Evolutionary conservation across 306 rosid species (phyloP).

Genomic region (Pueraria montana): DNA sequence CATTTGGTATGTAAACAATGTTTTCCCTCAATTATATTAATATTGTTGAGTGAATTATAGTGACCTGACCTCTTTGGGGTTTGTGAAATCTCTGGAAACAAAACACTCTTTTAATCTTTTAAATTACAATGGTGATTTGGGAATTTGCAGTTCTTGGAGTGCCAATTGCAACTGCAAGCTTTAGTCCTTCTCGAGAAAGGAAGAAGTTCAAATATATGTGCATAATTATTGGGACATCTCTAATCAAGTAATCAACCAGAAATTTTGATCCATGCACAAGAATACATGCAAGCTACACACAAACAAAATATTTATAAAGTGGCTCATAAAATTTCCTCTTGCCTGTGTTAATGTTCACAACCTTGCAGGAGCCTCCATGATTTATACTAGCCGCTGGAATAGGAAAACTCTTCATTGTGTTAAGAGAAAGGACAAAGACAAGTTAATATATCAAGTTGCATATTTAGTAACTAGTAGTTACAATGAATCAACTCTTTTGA

Average conservation of each 20-base stretch:
- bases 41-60: conserved; percentile 4
- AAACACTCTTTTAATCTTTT: neutral
- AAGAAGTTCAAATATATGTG: conserved; percentile 9
- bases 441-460: too few species aligned
- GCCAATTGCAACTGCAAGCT: conserved; percentile 96
- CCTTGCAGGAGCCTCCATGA: too few species aligned
- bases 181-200: conserved; percentile 93
- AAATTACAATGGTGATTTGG: neutral
- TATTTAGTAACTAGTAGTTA: too few species aligned
- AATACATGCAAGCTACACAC: conserved; percentile 13
- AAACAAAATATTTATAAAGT: conserved; percentile 15
- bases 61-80: neutral
- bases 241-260: conserved; percentile 26
- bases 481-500: too few species aligned
- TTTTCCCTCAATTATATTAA: conserved; percentile 10
- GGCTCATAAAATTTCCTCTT: neutral
- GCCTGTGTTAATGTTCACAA: too few species aligned
- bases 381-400: too few species aligned
- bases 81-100: neutral
- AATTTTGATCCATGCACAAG: conserved; percentile 28
- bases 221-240: conserved; percentile 19
- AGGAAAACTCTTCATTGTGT: too few species aligned
- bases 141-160: conserved; percentile 76
- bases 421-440: too few species aligned
- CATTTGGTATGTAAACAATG: neutral